A percentile compares a stretch with the other conserved stretches of the same genome.
Conservation (phyloP, 169 alveolate genomes). For the Besnoitia besnoiti region DNA sequence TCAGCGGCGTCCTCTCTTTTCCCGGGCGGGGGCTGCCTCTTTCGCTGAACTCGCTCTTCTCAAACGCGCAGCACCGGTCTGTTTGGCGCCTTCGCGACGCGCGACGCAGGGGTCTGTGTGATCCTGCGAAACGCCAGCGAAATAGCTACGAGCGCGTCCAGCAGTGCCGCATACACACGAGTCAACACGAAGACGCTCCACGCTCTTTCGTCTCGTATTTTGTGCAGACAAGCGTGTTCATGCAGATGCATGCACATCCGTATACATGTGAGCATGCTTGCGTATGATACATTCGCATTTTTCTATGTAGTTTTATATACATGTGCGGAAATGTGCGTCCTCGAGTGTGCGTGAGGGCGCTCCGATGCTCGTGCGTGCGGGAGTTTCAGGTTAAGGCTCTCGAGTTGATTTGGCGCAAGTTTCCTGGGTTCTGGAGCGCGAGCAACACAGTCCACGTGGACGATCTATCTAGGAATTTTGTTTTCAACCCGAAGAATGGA, state of each 20-base stretch:
- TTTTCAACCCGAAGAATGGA: slow-evolving; percentile 55
- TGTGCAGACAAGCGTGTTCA: no score
- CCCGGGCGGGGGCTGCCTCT: no score
- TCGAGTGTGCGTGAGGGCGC: background rate
- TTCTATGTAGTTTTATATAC: background rate
- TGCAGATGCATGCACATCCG: background rate
- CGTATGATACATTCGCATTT: background rate
- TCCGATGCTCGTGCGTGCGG: background rate
- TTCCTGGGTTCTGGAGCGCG: slow-evolving; percentile 42
- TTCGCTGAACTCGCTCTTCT: background rate
- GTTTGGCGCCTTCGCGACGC: background rate
- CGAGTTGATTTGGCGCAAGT: slow-evolving; percentile 45
- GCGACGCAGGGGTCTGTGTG: no score
- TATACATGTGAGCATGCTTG: no score
- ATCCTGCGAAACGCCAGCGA: no score
- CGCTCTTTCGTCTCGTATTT: no score
- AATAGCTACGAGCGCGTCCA: no score
- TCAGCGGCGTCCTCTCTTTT: background rate
- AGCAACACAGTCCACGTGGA: slow-evolving; percentile 60
- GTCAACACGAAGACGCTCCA: no score
- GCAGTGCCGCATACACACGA: no score
- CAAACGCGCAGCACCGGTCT: background rate
- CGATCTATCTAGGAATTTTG: slow-evolving; percentile 46
- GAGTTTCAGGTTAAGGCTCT: slow-evolving; percentile 52
- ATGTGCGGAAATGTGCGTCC: background rate